These are phyloP conservation scores for Arabidopsis thaliana DNA, from an alignment of 345 rosid genomes.

Conservation along the genomic window DNA sequence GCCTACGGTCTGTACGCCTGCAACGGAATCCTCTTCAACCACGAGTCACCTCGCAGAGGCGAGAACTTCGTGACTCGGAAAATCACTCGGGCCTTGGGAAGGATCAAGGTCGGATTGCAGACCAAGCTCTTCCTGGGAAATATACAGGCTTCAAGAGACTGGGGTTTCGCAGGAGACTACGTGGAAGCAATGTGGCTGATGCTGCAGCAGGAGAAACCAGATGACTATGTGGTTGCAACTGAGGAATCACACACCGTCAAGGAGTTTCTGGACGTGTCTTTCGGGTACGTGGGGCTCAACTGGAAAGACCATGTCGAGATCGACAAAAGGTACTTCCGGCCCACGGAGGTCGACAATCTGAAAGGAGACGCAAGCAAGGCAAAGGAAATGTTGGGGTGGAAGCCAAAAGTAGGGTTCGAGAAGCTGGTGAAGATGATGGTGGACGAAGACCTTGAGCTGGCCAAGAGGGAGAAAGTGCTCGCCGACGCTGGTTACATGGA, in stretches of 20 bases:
- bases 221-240: constrained; percentile 87
- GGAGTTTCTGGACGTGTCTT: constrained; percentile 81
- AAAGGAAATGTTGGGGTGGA: constrained; percentile 63
- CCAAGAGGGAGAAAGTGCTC: constrained; percentile 92
- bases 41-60: constrained; percentile 83
- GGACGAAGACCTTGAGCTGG: constrained; percentile 76
- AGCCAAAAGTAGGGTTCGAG: constrained; percentile 80
- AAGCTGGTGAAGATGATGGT: constrained; percentile 95
- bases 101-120: constrained; percentile 83
- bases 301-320: constrained; percentile 66
- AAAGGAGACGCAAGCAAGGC: constrained; percentile 62
- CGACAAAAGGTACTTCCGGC: constrained; percentile 62
- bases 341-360: constrained; percentile 64
- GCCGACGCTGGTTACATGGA: constrained; percentile 90
- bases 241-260: constrained; percentile 90
- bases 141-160: constrained; percentile 80
- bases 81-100: constrained; percentile 81
- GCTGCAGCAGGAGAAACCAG: constrained; percentile 87
- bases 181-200: constrained; percentile 96
- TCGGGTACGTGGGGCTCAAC: constrained; percentile 63
- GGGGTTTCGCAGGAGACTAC: constrained; percentile 94
- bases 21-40: constrained; percentile 90
- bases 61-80: constrained; percentile 91
- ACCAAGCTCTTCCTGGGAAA: constrained; percentile 77
- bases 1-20: constrained; percentile 87